Base-by-base conservation (phyloP, 352 stramenopile species). In the Phytophthora rubi region DNA sequence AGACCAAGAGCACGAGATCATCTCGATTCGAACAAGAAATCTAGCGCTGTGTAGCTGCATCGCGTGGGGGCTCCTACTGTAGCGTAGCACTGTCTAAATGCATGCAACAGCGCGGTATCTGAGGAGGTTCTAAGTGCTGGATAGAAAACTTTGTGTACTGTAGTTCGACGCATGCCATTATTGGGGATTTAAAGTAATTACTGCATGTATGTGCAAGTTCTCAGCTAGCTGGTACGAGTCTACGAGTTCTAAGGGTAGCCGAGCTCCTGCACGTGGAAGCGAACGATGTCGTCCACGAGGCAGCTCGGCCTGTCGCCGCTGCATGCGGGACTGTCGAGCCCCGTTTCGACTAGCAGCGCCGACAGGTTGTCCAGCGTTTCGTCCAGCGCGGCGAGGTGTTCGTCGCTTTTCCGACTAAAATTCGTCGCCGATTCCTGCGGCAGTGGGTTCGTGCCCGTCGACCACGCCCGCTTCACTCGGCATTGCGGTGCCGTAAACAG, bases 281-380 rank as follows among this genome's bases (percentile, higher is more conserved):
- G 76, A 48, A 83, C 69, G 52, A 83, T 79, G 51, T 81, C 73
- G 66, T 83, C 76, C 37, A 83, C 62, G 28, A 83, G 61, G 33
- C 73, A 79, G 54, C 58, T 55, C 18, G 62, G 21, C 4, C 63
- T 42, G 30, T 48, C 30, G 6, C 35, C 52, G 33, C 15, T 13
- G 39, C 39, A 48, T 4, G 7, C 8, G 49, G 39, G 26, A 8
- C 37, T 57, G 10, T 68, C 62, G 13, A 81, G 68, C 2, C 64
- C 73, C 3, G 71, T 80, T 64, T 72, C 77, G 26, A 82, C 47
- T 4, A 84, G 56, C 12, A 80, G 57, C 16, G 55, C 68, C 10
- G 74, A 71, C 21, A 82, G 68, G 13, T 72, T 57, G n/a, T 82
- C 77, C 13, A 82, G 57, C 28, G 62, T 79, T 60, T 75, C 61